Evolutionary conservation across 164 flowering plant species (phyloP).

Genomic region (Aristolochia contorta): DNA sequence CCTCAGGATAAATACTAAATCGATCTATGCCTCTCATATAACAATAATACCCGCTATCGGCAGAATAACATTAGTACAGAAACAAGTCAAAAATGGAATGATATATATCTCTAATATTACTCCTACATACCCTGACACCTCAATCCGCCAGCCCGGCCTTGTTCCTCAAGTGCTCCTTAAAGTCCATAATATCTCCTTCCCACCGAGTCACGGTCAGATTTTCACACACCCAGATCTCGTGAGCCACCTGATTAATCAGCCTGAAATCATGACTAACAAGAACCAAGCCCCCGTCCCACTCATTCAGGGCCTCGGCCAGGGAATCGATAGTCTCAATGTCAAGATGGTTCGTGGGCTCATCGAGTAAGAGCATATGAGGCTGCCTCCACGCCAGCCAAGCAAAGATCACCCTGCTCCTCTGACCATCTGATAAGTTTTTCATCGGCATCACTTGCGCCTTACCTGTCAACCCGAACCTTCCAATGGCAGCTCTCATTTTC

Average conservation of each 20-base stretch:
- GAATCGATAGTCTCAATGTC: slow-evolving; percentile 94
- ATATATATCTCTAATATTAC: too few relatives aligned
- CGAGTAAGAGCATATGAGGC: slow-evolving; percentile 72
- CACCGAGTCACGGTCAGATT: slow-evolving; percentile 68
- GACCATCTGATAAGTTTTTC: slow-evolving; percentile 92
- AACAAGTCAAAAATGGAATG: too few relatives aligned
- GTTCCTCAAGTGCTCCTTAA: slow-evolving; percentile 61
- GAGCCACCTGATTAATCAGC: slow-evolving; percentile 91
- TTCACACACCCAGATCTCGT: slow-evolving; percentile 95
- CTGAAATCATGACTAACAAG: slow-evolving; percentile 93
- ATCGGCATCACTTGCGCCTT: slow-evolving; percentile 94
- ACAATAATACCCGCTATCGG: too few relatives aligned
- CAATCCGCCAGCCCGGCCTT: slow-evolving; percentile 58
- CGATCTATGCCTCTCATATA: too few relatives aligned
- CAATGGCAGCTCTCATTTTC: slow-evolving; percentile 87
- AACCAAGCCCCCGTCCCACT: slow-evolving; percentile 95
- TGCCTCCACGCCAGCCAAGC: slow-evolving; percentile 86
- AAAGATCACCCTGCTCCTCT: slow-evolving; percentile 82
- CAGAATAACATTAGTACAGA: too few relatives aligned
- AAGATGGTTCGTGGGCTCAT: slow-evolving; percentile 88
- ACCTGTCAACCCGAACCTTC: slow-evolving; percentile 82
- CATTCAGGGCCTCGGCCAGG: slow-evolving; percentile 82
- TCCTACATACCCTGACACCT: slow-evolving; percentile 3
- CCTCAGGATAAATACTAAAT: too few relatives aligned
- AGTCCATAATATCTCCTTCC: slow-evolving; percentile 89